These are phyloP conservation scores for Carex pumila DNA, from an alignment of 176 grass and related monocot species.

Conservation along the genomic window DNA sequence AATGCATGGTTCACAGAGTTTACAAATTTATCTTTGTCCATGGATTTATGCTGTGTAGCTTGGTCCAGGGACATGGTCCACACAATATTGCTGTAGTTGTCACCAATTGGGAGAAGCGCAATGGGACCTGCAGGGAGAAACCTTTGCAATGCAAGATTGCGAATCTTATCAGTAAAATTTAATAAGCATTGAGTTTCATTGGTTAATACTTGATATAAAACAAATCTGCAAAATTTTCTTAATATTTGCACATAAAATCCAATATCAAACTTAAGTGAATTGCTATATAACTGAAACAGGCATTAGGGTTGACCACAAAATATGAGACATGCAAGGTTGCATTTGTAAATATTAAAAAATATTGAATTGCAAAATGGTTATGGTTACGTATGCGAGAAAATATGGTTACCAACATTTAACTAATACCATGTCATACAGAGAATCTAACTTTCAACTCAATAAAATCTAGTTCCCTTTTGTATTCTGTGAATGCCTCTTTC, in stretches of 20 bases:
- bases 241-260: neutral
- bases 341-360: neutral
- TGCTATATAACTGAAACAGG: neutral
- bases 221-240: neutral
- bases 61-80: constrained; percentile 94
- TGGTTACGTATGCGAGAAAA: neutral
- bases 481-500: neutral
- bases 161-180: constrained; percentile 1
- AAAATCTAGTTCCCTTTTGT: neutral
- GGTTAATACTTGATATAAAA: neutral
- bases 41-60: constrained; percentile 48
- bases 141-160: constrained; percentile 52
- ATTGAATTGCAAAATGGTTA: neutral
- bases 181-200: neutral
- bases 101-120: constrained; percentile 69
- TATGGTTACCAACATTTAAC: neutral
- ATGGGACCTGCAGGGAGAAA: constrained; percentile 92
- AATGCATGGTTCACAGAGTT: constrained; percentile 67
- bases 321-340: neutral
- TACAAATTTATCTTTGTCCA: constrained; percentile 69
- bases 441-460: neutral
- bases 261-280: neutral
- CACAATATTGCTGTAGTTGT: constrained; percentile 92
- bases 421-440: neutral
- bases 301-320: neutral